Conservation (phyloP, 2,329 filamentous ascomycete species). For the Aspergillus piperis region DNA sequence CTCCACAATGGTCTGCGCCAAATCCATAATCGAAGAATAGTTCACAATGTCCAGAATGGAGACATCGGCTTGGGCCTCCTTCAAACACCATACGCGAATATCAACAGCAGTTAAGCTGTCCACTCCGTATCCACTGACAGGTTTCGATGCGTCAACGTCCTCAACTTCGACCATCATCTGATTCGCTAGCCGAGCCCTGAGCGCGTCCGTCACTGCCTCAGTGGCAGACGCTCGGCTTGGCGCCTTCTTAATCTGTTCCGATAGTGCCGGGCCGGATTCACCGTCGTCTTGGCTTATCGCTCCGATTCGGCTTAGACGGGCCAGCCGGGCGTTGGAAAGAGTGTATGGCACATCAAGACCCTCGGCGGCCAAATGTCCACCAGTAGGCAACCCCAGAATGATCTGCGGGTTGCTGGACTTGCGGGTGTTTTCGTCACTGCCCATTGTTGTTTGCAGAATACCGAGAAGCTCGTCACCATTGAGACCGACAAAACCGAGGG, state of each 20-base stretch:
- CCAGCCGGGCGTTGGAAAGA: too few species aligned
- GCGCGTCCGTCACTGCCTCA: not conserved
- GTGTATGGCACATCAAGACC: too few species aligned
- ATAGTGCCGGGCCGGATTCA: too few species aligned
- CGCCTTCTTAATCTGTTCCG: not conserved
- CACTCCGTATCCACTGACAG: slow-evolving; percentile 2
- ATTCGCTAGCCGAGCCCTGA: not conserved
- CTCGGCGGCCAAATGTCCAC: not conserved
- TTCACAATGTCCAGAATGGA: not conserved
- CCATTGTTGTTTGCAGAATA: not conserved
- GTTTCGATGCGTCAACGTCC: slow-evolving; percentile 1
- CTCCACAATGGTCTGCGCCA: too few species aligned
- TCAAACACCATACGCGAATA: not conserved
- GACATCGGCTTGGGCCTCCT: not conserved
- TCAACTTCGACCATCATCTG: not conserved
- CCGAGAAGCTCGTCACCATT: not conserved
- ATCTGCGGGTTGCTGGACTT: not conserved
- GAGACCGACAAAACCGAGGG: not conserved
- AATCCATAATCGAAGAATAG: not conserved
- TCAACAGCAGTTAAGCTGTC: slow-evolving; percentile 4
- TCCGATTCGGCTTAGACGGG: too few species aligned
- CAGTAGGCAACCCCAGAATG: not conserved
- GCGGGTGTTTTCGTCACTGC: not conserved
- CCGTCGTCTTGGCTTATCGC: not conserved
- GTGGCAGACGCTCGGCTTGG: not conserved